phyloP scores from a whole-genome alignment of 2,329 filamentous ascomycete genomes.

The Ceratocystis papillata region DNA sequence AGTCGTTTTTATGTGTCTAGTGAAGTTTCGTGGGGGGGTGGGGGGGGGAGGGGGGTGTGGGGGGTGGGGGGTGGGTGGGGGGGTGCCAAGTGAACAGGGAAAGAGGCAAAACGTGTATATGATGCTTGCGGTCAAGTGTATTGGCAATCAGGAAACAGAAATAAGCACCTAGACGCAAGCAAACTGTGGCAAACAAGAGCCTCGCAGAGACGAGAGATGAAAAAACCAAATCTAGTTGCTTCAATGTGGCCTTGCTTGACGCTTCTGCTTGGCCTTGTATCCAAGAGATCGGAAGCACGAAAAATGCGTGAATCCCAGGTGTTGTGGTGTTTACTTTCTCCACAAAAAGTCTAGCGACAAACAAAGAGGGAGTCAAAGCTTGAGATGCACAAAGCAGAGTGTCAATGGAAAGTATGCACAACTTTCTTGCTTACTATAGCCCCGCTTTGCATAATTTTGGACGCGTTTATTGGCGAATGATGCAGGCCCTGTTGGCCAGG shows the following conservation, averaged over 20 bases:
- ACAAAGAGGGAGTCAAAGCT: neutral
- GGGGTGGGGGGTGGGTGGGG: neutral
- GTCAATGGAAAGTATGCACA: neutral
- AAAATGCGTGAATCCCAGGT: constrained; percentile 8
- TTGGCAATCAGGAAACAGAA: neutral
- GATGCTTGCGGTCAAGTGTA: neutral
- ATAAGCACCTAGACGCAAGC: neutral
- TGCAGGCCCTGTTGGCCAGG: neutral
- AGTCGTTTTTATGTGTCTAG: neutral
- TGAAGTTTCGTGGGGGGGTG: neutral
- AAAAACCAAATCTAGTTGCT: neutral
- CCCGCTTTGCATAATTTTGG: constrained; percentile 8
- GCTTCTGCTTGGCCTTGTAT: neutral
- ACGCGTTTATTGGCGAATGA: constrained; percentile 12
- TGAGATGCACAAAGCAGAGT: neutral
- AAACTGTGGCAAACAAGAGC: neutral
- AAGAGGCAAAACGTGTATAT: neutral
- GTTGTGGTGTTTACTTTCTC: constrained; percentile 15
- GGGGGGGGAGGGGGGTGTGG: too few relatives aligned
- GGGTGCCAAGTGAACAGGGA: neutral
- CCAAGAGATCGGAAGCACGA: neutral
- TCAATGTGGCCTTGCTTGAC: neutral
- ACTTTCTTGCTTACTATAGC: neutral
- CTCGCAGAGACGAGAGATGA: neutral
- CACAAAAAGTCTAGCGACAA: constrained; percentile 8